Conservation (phyloP, 345 rosid genomes). For the Conringia planisiliqua region DNA sequence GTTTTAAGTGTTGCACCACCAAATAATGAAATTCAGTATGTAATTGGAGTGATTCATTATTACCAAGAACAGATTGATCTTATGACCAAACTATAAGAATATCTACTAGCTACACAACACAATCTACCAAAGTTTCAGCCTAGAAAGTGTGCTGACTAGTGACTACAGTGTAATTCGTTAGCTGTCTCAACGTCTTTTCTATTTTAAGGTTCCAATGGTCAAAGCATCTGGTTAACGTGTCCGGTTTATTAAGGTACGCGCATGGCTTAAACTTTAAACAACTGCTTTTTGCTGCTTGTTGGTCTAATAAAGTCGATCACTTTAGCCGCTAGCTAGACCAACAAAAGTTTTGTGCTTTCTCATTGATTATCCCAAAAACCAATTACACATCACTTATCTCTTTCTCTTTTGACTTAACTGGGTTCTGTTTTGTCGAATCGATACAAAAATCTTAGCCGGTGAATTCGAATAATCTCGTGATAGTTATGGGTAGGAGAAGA, state of each 20-base stretch:
- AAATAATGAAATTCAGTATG: too few species aligned
- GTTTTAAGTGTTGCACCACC: too few species aligned
- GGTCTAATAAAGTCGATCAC: constrained; percentile 23
- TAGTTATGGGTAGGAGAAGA: constrained; percentile 80
- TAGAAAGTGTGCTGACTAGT: not conserved
- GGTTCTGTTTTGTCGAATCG: not conserved
- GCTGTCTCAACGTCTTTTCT: constrained; percentile 7
- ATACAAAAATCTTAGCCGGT: not conserved
- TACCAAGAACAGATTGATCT: too few species aligned
- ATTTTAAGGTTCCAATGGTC: not conserved
- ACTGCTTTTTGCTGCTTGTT: constrained; percentile 14
- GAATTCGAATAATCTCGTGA: constrained; percentile 4
- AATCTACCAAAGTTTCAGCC: not conserved
- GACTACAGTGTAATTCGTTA: not conserved
- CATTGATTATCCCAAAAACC: constrained; percentile 20
- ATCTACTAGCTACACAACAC: too few species aligned
- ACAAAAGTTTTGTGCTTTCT: constrained; percentile 11
- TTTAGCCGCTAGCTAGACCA: constrained; percentile 24
- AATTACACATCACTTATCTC: not conserved
- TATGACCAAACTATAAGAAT: too few species aligned
- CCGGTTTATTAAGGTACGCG: constrained; percentile 69
- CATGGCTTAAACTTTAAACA: not conserved
- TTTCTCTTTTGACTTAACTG: not conserved
- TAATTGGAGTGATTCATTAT: too few species aligned
- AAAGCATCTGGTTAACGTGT: constrained; percentile 56